These are phyloP conservation scores for Linum trigynum DNA, from an alignment of 345 rosid species.

Conservation along the genomic window DNA sequence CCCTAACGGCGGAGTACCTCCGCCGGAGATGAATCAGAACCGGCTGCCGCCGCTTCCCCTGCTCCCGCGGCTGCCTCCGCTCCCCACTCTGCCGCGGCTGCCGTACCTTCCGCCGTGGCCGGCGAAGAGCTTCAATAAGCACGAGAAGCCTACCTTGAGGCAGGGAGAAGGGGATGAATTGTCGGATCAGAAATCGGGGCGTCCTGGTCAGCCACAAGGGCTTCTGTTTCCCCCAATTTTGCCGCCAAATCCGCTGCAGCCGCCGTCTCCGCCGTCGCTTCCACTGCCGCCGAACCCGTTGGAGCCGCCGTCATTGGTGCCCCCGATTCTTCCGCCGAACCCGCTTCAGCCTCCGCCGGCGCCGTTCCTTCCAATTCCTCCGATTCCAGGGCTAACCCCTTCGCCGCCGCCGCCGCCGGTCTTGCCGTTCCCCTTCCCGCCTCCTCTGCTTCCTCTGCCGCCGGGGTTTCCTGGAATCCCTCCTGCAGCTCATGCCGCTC, in stretches of 20 bases:
- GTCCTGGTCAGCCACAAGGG: not conserved
- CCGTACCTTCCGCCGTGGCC: conserved; percentile 40
- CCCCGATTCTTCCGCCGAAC: conserved; percentile 16
- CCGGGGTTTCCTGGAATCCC: conserved; percentile 35
- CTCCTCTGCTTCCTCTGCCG: conserved; percentile 6
- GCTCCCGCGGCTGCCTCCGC: conserved; percentile 35
- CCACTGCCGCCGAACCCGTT: conserved; percentile 10
- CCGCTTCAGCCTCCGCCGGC: conserved; percentile 23
- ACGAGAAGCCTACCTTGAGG: conserved; percentile 3
- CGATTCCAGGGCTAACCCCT: conserved; percentile 12
- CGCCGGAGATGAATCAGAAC: conserved; percentile 10
- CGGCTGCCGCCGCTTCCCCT: conserved; percentile 31
- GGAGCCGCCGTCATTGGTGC: conserved; percentile 12
- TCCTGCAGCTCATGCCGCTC: conserved; percentile 23
- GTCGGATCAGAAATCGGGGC: conserved; percentile 10
- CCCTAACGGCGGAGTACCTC: conserved; percentile 23
- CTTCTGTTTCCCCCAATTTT: conserved; percentile 12
- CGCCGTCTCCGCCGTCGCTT: conserved; percentile 12
- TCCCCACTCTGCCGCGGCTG: conserved; percentile 38
- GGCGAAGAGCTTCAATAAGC: conserved; percentile 5
- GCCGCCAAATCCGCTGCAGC: conserved; percentile 20
- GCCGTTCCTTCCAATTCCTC: conserved; percentile 27
- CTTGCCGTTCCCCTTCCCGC: conserved; percentile 27
- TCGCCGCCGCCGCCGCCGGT: conserved; percentile 16
- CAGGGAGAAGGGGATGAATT: not conserved